Conservation (phyloP, 1,284 basidiomycete genomes). For the Papiliotrema fonsecae region DNA sequence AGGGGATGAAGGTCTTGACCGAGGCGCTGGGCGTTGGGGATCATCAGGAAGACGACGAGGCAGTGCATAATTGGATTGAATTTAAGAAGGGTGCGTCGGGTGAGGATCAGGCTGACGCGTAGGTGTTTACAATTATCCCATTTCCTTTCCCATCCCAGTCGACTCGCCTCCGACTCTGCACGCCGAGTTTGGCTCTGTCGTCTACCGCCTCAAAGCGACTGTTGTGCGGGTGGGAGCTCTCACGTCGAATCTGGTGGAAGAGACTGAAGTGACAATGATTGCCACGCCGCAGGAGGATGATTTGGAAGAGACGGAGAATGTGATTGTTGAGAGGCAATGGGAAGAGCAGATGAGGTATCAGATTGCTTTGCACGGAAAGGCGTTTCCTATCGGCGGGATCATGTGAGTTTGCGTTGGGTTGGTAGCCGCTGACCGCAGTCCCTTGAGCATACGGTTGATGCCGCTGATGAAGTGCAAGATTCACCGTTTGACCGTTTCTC, state of each 20-base stretch:
- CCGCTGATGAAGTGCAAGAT: conserved; percentile 82
- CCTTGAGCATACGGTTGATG: conserved; percentile 74
- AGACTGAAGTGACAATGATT: conserved; percentile 71
- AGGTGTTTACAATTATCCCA: conserved; percentile 93
- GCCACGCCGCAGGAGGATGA: conserved; percentile 73
- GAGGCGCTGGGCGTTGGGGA: conserved; percentile 41
- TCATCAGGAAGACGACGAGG: conserved; percentile 51
- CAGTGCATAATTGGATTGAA: conserved; percentile 68
- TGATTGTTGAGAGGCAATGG: conserved; percentile 88
- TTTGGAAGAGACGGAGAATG: conserved; percentile 69
- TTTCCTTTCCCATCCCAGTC: conserved; percentile 80
- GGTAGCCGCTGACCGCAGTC: conserved; percentile 40
- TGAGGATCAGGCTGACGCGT: conserved; percentile 3
- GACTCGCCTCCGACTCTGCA: conserved; percentile 74
- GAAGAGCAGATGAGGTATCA: conserved; percentile 76
- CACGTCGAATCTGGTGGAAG: conserved; percentile 65
- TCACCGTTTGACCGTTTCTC: conserved; percentile 66
- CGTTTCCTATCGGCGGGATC: conserved; percentile 74
- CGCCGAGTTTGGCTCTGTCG: conserved; percentile 72
- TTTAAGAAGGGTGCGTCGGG: conserved; percentile 72
- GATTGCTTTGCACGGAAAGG: conserved; percentile 73
- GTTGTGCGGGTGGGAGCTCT: conserved; percentile 81
- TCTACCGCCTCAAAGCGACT: conserved; percentile 74
- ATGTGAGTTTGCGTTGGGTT: conserved; percentile 48
- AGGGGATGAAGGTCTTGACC: conserved; percentile 46